Conservation (phyloP, 2,329 filamentous ascomycete genomes). For the Cytospora chrysosperma region DNA sequence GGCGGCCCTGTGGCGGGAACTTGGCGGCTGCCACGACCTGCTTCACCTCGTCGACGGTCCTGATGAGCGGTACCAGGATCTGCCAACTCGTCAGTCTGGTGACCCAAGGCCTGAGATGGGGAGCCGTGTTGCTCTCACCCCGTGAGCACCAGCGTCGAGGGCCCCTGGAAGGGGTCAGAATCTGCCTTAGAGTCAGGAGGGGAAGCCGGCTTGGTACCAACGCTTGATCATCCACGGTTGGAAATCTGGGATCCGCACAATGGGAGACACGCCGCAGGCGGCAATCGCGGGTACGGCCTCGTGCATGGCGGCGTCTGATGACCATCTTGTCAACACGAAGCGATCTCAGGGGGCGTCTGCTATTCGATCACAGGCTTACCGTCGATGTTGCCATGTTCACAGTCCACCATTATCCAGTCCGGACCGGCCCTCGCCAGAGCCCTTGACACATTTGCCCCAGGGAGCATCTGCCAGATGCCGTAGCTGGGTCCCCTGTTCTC, state of each 20-base stretch:
- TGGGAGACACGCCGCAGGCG: constrained; percentile 52
- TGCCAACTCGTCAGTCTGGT: constrained; percentile 26
- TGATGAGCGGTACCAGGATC: constrained; percentile 54
- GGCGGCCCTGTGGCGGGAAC: constrained; percentile 54
- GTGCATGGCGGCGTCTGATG: constrained; percentile 53
- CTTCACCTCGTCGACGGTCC: constrained; percentile 52
- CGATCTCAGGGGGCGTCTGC: background rate
- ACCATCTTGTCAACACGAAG: background rate
- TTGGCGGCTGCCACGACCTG: constrained; percentile 52
- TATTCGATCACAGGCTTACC: constrained; percentile 34
- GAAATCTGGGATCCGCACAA: constrained; percentile 58
- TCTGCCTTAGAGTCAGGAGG: background rate
- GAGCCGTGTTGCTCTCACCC: constrained; percentile 37
- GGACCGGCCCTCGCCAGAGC: constrained; percentile 60
- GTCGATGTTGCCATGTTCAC: constrained; percentile 57
- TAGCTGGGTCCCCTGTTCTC: constrained; percentile 48
- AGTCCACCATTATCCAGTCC: constrained; percentile 66
- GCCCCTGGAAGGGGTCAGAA: constrained; percentile 43
- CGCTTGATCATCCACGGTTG: constrained; percentile 58
- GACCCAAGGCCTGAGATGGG: background rate
- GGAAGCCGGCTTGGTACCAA: constrained; percentile 34
- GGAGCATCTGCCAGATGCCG: constrained; percentile 62
- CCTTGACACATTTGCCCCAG: constrained; percentile 58
- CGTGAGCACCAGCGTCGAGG: constrained; percentile 57
- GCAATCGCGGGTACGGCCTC: constrained; percentile 57